phyloP scores from a whole-genome alignment of 164 flowering plant genomes.

The Vitis riparia region DNA sequence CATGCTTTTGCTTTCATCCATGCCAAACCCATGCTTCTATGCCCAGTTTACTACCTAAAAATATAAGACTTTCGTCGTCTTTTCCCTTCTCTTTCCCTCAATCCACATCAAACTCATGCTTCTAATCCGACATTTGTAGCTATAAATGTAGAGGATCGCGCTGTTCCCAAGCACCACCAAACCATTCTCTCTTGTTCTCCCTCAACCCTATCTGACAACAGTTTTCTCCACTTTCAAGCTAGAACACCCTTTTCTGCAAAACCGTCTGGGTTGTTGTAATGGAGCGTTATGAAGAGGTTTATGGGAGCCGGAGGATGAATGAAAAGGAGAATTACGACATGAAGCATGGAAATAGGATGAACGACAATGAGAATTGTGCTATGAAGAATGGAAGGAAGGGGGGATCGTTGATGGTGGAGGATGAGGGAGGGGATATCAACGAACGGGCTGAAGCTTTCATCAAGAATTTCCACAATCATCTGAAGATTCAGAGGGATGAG shows the following conservation, averaged over 20 bases:
- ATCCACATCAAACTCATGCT: slow-evolving; percentile 13
- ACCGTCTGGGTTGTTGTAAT: background rate
- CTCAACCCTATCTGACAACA: background rate
- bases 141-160: background rate
- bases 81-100: slow-evolving; percentile 9
- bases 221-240: too few species aligned
- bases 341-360: background rate
- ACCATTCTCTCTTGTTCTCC: background rate
- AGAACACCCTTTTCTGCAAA: too few species aligned
- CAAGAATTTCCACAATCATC: slow-evolving; percentile 40
- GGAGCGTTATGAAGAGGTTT: slow-evolving; percentile 6
- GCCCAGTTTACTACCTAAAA: background rate
- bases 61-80: slow-evolving; percentile 10
- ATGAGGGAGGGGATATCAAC: slow-evolving; percentile 27
- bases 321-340: slow-evolving; percentile 1
- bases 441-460: slow-evolving; percentile 41
- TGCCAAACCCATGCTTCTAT: slow-evolving; percentile 14
- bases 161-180: background rate
- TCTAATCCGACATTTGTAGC: slow-evolving; percentile 1
- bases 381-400: background rate
- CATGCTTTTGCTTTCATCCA: slow-evolving; percentile 7
- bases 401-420: background rate
- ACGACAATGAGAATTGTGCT: background rate
- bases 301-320: background rate
- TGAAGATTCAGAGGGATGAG: slow-evolving; percentile 29